Conservation (phyloP, 164 flowering plant genomes). For the Annona squamosa region DNA sequence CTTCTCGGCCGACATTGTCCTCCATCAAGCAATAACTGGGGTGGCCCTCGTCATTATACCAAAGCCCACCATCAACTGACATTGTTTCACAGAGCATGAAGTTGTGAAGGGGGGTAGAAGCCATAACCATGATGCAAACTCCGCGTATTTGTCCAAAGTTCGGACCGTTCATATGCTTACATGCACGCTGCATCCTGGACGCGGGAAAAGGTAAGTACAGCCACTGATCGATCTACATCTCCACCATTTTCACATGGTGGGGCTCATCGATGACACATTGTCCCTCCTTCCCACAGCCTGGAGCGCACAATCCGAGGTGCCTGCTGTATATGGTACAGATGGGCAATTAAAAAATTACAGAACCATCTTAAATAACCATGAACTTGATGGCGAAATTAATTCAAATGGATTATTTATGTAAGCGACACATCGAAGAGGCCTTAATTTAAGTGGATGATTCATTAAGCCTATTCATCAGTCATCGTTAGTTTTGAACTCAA, state of each 20-base stretch:
- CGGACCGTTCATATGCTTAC: neutral
- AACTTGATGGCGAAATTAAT: no score
- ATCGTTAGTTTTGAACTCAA: no score
- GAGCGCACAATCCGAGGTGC: neutral
- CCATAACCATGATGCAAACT: slow-evolving; percentile 38
- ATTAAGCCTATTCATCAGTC: no score
- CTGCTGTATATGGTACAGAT: neutral
- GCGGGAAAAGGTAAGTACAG: neutral
- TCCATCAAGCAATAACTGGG: slow-evolving; percentile 1
- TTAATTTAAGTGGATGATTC: no score
- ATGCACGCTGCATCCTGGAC: neutral
- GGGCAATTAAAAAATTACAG: neutral
- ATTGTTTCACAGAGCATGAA: slow-evolving; percentile 48
- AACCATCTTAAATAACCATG: no score
- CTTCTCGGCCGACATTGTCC: neutral
- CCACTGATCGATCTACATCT: neutral
- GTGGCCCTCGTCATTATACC: neutral
- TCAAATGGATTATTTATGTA: no score
- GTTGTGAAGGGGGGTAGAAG: slow-evolving; percentile 46
- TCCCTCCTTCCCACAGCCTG: neutral
- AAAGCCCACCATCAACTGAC: slow-evolving; percentile 27
- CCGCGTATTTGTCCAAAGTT: neutral
- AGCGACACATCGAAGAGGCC: no score
- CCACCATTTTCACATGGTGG: neutral
- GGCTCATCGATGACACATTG: neutral